Base-by-base conservation (phyloP, 2,329 filamentous ascomycete genomes). In the Dendrostoma leiphaemia region DNA sequence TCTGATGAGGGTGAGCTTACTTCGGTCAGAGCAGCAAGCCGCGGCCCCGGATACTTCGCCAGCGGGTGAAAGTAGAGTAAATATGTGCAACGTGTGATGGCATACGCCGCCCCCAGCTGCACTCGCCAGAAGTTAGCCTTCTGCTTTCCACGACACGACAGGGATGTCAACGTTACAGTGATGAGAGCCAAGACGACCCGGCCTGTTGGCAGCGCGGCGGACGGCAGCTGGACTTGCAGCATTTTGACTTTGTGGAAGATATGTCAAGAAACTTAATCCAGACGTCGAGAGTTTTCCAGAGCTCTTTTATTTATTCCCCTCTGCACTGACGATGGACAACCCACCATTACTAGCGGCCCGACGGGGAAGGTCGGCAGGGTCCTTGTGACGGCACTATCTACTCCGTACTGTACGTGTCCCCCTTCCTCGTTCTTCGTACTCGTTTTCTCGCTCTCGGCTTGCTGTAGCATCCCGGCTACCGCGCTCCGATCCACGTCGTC, bases 11-110 rank as follows among this genome's bases (percentile, higher is more conserved):
- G 13, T 6, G 8, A 3, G 12, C 35, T 35, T 37, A 31, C 47
- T 21, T 34, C 41, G 9, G 13, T 37, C 12, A 54, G 3, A 6
- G 50, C 34, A 12, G 50, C 40, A n/a, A 29, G 21, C 13, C 19
- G 13, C 5, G 54, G 54, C 2, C 54, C 54, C 19, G 54, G 54
- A n/a, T 41, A 57, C 4, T 47, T 57, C 38, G 51, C 40, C 19
- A 57, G 46, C n/a, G 51, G 54, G 31, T 57, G 54, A 6, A 50
- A 57, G 38, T 35, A 57, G 29, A 49, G 40, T 9, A 41, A 17
- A 15, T 56, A 53, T 13, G 53, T 26, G n/a, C 54, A 56, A 46
- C 34, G 50, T 26, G 34, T n/a, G 6, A 40, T 4, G 15, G 17
- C 19, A 12, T 23, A 50, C 5, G 21, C 17, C 7, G 41, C 9